Evolutionary conservation across 2,329 filamentous ascomycete species (phyloP), one percentile per base, ranked within the genome.

Genomic region (Aspergillus texensis): DNA sequence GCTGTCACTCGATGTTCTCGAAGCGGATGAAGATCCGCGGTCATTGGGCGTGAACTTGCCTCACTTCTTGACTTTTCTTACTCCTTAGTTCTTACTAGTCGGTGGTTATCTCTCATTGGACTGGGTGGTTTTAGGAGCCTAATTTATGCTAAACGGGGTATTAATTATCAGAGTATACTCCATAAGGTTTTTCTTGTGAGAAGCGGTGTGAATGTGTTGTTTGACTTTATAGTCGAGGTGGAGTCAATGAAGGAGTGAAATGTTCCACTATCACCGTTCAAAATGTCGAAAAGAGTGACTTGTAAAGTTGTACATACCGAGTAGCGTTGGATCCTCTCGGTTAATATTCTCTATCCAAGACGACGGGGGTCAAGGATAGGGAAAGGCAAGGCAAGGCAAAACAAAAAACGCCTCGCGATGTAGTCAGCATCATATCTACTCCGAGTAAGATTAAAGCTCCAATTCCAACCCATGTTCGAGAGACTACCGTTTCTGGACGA

Each of bases 41-140:
- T 69, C 56, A 68, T 70, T 72, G 71, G 70, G 45, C 59, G 26
- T 36, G 32, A 36, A 30, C 58, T 73, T 66, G 72, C 72, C 72
- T 74, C 72, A 74, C 72, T 74, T 67, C 66, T 24, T 12, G 30
- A 19, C 24, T 52, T 52, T 52, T 14, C 5, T 36, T 36, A 14
- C 12, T 11, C 4, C 11, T 34, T 34, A 28, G 26, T 3, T 5
- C 11, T 34, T 34, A 34, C 32, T 34, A 12, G 32, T 34, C 32
- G 11, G 32, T 34, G 1, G 32, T 11, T 34, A 12, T 34, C 30
- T 12, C 32, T 34, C 32, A 36, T 16, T 36, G 34, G 34, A 36
- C 14, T 36, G 34, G 32, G 1, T 16, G 12, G 14, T 6, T 36
- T 36, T 16, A 36, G 34, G 34, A 14, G 34, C 26, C 26, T 50